These are phyloP conservation scores for Fusarium sp. DNA, from an alignment of 2,329 filamentous ascomycete species.

Conservation along the genomic window DNA sequence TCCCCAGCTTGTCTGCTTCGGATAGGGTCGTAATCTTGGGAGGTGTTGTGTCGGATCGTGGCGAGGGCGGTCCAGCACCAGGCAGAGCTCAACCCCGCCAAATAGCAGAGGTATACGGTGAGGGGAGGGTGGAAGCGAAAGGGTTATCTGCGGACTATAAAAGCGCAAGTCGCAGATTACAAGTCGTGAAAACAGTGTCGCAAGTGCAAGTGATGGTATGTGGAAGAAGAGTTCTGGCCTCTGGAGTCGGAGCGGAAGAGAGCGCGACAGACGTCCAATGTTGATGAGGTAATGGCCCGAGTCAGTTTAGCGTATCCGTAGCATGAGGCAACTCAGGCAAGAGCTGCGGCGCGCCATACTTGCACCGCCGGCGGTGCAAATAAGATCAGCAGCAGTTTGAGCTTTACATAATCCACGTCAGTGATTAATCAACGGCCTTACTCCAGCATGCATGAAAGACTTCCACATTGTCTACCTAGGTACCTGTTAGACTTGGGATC, in stretches of 20 bases:
- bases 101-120: conserved; percentile 30
- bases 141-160: conserved; percentile 24
- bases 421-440: background rate
- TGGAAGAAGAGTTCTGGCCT: conserved; percentile 26
- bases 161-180: conserved; percentile 29
- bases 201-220: conserved; percentile 28
- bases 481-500: too few species aligned
- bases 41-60: conserved; percentile 33
- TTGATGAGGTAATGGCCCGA: conserved; percentile 47
- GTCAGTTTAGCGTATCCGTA: conserved; percentile 27
- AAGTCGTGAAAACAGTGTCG: conserved; percentile 13
- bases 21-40: conserved; percentile 52
- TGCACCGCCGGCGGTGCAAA: too few species aligned
- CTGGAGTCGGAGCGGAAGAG: conserved; percentile 25
- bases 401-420: conserved; percentile 35
- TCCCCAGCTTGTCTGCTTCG: conserved; percentile 67
- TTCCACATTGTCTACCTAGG: too few species aligned
- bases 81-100: conserved; percentile 54
- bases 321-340: conserved; percentile 32
- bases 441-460: too few species aligned
- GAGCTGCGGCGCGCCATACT: too few species aligned
- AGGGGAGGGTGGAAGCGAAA: conserved; percentile 8
- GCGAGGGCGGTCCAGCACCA: conserved; percentile 49
- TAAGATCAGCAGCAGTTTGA: conserved; percentile 13
- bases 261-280: conserved; percentile 30